phyloP scores from a whole-genome alignment of 2,329 filamentous ascomycete genomes.

The Leptographium procerum region DNA sequence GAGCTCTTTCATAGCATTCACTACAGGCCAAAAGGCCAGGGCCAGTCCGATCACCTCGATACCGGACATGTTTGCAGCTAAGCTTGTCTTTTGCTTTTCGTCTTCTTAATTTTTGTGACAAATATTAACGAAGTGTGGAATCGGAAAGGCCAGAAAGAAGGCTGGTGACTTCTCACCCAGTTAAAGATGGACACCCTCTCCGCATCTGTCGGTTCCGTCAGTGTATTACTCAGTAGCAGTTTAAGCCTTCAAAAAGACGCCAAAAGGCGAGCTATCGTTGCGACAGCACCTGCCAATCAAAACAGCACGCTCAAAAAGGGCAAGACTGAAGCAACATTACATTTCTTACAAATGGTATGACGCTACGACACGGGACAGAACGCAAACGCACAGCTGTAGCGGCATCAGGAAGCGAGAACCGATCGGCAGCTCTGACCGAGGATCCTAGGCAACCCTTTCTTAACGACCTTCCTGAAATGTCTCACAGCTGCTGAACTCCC shows the following conservation, averaged over 20 bases:
- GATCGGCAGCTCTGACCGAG: background rate
- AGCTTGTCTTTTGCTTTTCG: background rate
- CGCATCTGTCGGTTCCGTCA: background rate
- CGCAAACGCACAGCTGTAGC: background rate
- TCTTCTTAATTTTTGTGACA: background rate
- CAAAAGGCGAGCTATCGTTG: background rate
- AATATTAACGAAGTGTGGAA: background rate
- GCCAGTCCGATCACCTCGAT: slow-evolving; percentile 9
- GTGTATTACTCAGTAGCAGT: background rate
- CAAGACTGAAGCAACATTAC: background rate
- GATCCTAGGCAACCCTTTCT: background rate
- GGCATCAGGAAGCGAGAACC: background rate
- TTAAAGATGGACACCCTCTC: background rate
- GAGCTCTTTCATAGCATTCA: slow-evolving; percentile 6
- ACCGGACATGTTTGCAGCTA: slow-evolving; percentile 8
- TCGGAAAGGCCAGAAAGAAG: background rate
- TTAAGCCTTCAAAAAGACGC: background rate
- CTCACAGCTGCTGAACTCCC: background rate
- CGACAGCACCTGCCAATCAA: background rate
- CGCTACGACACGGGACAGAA: background rate
- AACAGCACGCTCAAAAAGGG: background rate
- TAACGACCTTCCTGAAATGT: background rate
- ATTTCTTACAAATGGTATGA: background rate
- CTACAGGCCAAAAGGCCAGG: slow-evolving; percentile 10
- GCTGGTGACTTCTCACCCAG: background rate